A percentile compares a stretch with the other conserved stretches of the same genome.
Conservation (phyloP, 1,284 basidiomycete genomes). For the Rhodotorula sp. region DNA sequence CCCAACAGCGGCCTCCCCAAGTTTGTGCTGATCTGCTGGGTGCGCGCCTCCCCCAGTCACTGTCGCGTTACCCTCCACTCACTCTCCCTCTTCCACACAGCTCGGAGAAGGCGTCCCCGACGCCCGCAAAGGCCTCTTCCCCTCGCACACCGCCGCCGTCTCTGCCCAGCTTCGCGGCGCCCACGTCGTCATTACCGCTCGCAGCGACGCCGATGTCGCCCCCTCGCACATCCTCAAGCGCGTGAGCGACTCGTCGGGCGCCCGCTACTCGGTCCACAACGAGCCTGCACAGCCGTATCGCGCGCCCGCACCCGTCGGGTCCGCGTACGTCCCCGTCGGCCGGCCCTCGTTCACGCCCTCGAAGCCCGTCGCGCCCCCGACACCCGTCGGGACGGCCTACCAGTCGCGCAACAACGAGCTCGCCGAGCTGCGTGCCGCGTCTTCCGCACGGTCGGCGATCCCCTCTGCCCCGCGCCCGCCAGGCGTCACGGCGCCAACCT, state of each 20-base stretch:
- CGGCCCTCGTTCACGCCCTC: constrained; percentile 47
- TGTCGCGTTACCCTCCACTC: background rate
- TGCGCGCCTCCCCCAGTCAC: constrained; percentile 22
- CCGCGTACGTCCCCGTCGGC: constrained; percentile 49
- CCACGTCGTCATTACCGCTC: constrained; percentile 88
- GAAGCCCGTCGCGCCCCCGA: constrained; percentile 37
- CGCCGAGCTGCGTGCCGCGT: constrained; percentile 44
- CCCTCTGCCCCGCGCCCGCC: constrained; percentile 2
- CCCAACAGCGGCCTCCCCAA: constrained; percentile 87
- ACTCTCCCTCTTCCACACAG: constrained; percentile 47
- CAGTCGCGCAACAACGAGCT: constrained; percentile 49
- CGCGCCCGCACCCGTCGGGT: constrained; percentile 45
- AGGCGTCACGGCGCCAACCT: constrained; percentile 54
- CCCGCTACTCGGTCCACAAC: constrained; percentile 73
- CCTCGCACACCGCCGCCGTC: constrained; percentile 78
- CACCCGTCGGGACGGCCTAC: constrained; percentile 49
- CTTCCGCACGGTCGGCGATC: background rate
- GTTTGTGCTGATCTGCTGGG: constrained; percentile 72
- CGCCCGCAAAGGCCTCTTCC: constrained; percentile 87
- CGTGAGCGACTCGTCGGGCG: constrained; percentile 87
- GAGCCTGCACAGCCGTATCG: constrained; percentile 46
- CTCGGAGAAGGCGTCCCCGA: constrained; percentile 95
- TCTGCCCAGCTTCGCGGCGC: constrained; percentile 75
- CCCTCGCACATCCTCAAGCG: constrained; percentile 79
- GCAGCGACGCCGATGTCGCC: constrained; percentile 83